These are phyloP conservation scores for Pelargonium fulgidum DNA, from an alignment of 441 rosid species.

Conservation along the genomic window DNA sequence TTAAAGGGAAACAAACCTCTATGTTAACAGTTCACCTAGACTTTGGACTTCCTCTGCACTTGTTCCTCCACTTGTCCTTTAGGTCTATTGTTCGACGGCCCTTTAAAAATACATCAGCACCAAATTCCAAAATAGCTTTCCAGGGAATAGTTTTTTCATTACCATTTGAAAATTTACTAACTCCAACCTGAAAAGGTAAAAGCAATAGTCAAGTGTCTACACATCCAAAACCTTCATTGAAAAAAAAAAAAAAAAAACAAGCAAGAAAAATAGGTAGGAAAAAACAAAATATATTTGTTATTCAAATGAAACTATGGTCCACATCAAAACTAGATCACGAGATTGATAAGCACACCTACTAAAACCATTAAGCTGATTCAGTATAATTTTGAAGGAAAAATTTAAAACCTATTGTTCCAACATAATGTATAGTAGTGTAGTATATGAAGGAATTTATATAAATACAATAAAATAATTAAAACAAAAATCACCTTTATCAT, in stretches of 20 bases:
- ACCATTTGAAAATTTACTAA: slow-evolving; percentile 24
- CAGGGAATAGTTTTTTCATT: slow-evolving; percentile 30
- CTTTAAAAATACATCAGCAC: slow-evolving; percentile 24
- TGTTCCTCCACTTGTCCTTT: slow-evolving; percentile 47
- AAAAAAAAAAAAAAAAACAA: background rate
- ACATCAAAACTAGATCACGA: background rate
- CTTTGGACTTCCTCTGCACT: slow-evolving; percentile 29
- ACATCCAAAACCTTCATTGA: background rate
- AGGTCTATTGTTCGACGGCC: slow-evolving; percentile 36
- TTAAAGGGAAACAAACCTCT: slow-evolving; percentile 15
- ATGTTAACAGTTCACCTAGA: slow-evolving; percentile 19
- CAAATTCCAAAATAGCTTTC: slow-evolving; percentile 42
- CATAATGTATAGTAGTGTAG: background rate
- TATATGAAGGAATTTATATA: background rate
- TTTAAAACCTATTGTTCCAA: background rate
- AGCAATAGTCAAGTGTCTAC: slow-evolving; percentile 2
- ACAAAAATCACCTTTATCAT: slow-evolving; percentile 37
- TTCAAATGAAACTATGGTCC: background rate
- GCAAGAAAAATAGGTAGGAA: no score
- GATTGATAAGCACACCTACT: background rate
- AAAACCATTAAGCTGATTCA: background rate
- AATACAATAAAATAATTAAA: background rate
- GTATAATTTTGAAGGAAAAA: background rate
- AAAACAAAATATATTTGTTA: background rate
- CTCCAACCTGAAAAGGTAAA: slow-evolving; percentile 36